Evolutionary conservation across 768 basidiomycete species (phyloP), one percentile per base, ranked within the genome.

Genomic region (Hericium alpestre): DNA sequence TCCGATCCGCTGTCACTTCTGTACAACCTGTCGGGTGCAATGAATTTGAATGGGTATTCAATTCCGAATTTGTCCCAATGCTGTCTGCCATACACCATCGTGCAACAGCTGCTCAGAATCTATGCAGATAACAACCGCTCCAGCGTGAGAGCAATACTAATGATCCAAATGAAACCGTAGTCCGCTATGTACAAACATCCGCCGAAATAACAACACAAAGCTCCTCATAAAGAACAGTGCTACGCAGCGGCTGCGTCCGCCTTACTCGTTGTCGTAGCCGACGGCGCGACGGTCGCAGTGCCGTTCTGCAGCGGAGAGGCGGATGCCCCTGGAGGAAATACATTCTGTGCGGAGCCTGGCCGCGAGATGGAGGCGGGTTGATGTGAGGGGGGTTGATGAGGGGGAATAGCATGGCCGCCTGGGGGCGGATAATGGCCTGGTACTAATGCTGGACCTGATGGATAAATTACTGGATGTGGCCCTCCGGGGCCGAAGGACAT

Each of bases 401-500:
- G 75, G 55, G 80, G 70, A 15, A 76, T 58, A n/a, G 69, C 70
- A 38, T 76, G 73, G 22, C 73, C 72, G 49, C 49, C 15, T 20
- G 78, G 73, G 15, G 79, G 73, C 5, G 77, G 74, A 51, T 77
- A 77, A 62, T 75, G 72, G 38, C 72, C 70, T 23, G 76, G 66
- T 32, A 74, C 69, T 13, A 58, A 61, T 25, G 76, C 70, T 23
- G 74, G 71, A n/a, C 66, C 68, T 55, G 66, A 65, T 10, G 65
- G 62, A 40, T 66, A 66, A 16, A 67, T 64, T 50, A 65, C 64
- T 13, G 66, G 65, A 16, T 63, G 66, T 59, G 79, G 74, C 9
- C 70, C 78, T 51, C 74, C 70, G 20, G 79, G 71, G 58, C 75
- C 70, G 64, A 82, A 84, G 2, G 76, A 68, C 40, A 71, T 74